Evolutionary conservation across 768 basidiomycete genomes (phyloP).

Genomic region (Boletus vermiculosoides): DNA sequence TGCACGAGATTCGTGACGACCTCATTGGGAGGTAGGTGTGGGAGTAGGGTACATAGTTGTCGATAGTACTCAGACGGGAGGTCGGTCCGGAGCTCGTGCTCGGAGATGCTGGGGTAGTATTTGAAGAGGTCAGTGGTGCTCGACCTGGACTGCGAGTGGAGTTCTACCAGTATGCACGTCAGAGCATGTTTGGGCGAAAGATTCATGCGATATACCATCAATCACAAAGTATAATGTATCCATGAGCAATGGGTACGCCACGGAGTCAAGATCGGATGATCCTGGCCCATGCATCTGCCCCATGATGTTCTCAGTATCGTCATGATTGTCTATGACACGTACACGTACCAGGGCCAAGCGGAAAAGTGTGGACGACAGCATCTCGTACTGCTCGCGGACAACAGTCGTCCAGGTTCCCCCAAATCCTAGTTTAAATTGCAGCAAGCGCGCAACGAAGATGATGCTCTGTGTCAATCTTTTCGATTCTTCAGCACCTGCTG

Average conservation of each 20-base stretch:
- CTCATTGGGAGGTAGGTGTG: slow-evolving; percentile 48
- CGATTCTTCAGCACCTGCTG: slow-evolving; percentile 19
- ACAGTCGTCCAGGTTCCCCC: slow-evolving; percentile 53
- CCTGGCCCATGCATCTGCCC: slow-evolving; percentile 56
- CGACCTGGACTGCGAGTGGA: slow-evolving; percentile 56
- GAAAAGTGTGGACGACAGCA: slow-evolving; percentile 45
- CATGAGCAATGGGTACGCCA: slow-evolving; percentile 62
- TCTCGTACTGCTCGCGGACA: slow-evolving; percentile 45
- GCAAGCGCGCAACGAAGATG: slow-evolving; percentile 59
- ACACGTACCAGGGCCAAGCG: slow-evolving; percentile 51
- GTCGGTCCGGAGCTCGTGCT: slow-evolving; percentile 52
- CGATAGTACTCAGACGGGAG: slow-evolving; percentile 55
- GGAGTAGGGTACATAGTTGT: slow-evolving; percentile 59
- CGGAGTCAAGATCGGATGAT: slow-evolving; percentile 46
- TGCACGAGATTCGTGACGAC: slow-evolving; percentile 58
- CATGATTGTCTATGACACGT: background rate
- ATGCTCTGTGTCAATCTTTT: slow-evolving; percentile 40
- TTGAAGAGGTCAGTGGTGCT: slow-evolving; percentile 56
- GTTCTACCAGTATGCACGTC: slow-evolving; percentile 43
- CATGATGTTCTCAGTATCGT: background rate
- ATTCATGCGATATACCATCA: slow-evolving; percentile 52
- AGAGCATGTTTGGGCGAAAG: background rate
- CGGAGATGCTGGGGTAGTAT: slow-evolving; percentile 54
- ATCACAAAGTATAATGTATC: slow-evolving; percentile 74
- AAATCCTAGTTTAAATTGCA: slow-evolving; percentile 75